Conservation (phyloP, 306 rosid species). For the Rosa lucieae region DNA sequence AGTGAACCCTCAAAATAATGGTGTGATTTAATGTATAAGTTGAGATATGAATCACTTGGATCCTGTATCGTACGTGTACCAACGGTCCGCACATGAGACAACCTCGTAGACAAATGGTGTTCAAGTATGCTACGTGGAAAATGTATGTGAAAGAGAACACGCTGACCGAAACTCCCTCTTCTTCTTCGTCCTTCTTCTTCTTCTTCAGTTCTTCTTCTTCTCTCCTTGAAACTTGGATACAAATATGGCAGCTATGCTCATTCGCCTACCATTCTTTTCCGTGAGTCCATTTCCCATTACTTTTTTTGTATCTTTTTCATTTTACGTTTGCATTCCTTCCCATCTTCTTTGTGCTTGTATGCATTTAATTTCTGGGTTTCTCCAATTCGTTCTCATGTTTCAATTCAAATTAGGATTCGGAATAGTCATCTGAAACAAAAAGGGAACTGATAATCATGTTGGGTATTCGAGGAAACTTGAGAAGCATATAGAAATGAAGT, state of each 20-base stretch:
- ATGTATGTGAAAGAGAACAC: not conserved
- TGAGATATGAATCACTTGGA: too few species aligned
- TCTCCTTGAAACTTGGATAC: not conserved
- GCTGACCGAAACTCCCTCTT: not conserved
- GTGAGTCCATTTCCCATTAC: conserved; percentile 23
- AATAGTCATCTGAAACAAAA: not conserved
- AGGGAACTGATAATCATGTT: not conserved
- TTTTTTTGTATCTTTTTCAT: not conserved
- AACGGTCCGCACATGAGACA: not conserved
- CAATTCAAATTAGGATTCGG: not conserved
- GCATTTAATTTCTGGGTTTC: conserved; percentile 6
- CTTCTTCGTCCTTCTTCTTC: not conserved
- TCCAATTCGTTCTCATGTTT: not conserved
- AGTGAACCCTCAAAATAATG: too few species aligned
- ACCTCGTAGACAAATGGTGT: conserved; percentile 2
- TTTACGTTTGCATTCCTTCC: not conserved
- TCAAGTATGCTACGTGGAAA: conserved; percentile 5
- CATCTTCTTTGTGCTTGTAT: not conserved
- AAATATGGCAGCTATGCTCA: conserved; percentile 26
- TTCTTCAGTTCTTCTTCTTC: not conserved
- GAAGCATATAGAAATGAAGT: not conserved
- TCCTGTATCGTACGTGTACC: too few species aligned
- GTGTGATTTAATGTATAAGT: too few species aligned
- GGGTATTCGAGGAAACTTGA: not conserved
- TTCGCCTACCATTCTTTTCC: conserved; percentile 33